Base-by-base conservation (phyloP, 352 stramenopile species). In the Pythium phragmiticola region DNA sequence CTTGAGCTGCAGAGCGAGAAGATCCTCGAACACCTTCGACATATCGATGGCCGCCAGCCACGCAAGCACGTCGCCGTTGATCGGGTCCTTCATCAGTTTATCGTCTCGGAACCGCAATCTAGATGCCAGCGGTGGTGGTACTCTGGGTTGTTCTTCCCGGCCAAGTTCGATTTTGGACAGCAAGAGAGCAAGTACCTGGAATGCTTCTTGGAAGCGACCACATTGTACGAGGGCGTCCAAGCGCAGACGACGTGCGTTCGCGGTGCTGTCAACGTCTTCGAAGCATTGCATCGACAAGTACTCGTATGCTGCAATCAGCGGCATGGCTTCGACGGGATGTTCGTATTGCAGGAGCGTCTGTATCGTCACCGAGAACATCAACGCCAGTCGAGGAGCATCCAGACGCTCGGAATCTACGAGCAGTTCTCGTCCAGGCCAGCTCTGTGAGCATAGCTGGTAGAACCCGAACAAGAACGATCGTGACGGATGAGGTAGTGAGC, bases 381-480 rank as follows among this genome's bases (percentile, higher is more conserved):
- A 39, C 4, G 45, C 68, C 7, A 90, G 46, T 2, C 63, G 58
- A 42, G 87, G 74, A 0, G 69, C 23, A 8, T 69, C 71, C 9
- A 88, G 57, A 7, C 70, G 68, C 47, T 92, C 78, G 0, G 60
- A 47, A 33, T 85, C 79, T 4, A 65, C 36, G 0, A 90, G 45
- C 4, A 90, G 53, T 28, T 85, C 73, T 50, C 81, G 63, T 16
- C 75, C 80, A 16, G 78, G 80, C 84, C 81, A 92, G 14, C 92
- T 67, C 13, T 88, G 68, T 0, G 71, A 67, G n/a, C 66, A 58
- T 2, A 90, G 56, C 39, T 69, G 60, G 52, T 92, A 90, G 16
- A 70, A 75, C 12, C 81, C 80, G n/a, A 76, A 90, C 33, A 90
- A 59, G 49, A 82, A 92, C 5, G 55, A 66, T 67, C 76, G 72